Evolutionary conservation across 306 rosid species (phyloP), one percentile per base, ranked within the genome.

Genomic region (Sicyos baderoa): DNA sequence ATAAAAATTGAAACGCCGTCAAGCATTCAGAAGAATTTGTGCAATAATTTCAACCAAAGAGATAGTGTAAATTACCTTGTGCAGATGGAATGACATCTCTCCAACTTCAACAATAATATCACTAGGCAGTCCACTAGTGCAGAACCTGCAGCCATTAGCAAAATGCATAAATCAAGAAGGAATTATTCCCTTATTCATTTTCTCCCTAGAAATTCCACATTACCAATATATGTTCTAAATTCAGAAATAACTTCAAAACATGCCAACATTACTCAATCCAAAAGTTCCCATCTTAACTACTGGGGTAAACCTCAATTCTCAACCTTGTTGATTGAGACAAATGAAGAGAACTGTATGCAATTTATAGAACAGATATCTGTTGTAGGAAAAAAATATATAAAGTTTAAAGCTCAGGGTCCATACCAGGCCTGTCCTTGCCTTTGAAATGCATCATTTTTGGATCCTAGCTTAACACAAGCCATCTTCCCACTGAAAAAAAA

Each of bases 391-490:
- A 48, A 19, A 47, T 6, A 16, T 23, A 0, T 16, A 22, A 54
- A 23, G 44, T 49, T 45, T 25, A 0, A 49, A 48, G 44, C 23
- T 48, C 52, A 61, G 68, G 12, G 4, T 21, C 71, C 79, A 71
- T 84, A 92, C 99, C 99, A 94, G 80, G 99, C 99, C 81, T 90
- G 99, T 22, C 99, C 99, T 82, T 90, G 96, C 79, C 95, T 89
- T 59, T 86, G 96, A 68, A 94, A 94, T 7, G 97, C 96, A 78
- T 94, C 99, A 74, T 79, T 83, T 77, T 94, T 94, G 55, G 99
- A 94, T 75, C 99, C 99, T 88, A 94, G 77, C 80, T 94, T 94
- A 81, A 94, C 51, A 71, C 95, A 90, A 80, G 96, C 95, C 99
- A 94, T 94, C 74, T 73, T 21, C 72, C 52, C 74, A 25, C 72